These are phyloP conservation scores for Dothideomycetes sp. DNA, from an alignment of 2,329 filamentous ascomycete genomes.

Conservation along the genomic window DNA sequence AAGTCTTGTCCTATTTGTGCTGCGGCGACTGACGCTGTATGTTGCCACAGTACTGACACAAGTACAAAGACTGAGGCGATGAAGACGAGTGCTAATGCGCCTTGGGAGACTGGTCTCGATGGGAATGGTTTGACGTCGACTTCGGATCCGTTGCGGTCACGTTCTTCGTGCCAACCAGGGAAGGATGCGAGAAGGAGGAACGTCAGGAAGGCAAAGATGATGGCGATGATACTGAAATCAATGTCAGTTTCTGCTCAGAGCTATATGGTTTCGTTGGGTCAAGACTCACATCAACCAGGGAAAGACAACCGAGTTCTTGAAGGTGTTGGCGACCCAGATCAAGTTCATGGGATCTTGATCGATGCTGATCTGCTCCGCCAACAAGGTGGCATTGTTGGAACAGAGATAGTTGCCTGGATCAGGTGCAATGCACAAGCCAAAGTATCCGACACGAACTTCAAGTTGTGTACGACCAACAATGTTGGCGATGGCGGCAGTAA, in stretches of 20 bases:
- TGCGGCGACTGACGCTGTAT: conserved; percentile 92
- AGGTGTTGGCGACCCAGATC: conserved; percentile 93
- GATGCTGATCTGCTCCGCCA: conserved; percentile 79
- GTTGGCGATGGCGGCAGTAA: conserved; percentile 75
- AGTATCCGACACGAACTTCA: conserved; percentile 91
- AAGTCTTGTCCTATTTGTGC: conserved; percentile 89
- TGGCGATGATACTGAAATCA: conserved; percentile 72
- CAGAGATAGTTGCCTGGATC: conserved; percentile 88
- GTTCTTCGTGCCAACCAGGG: conserved; percentile 92
- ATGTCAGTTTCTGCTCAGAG: conserved; percentile 14
- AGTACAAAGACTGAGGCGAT: conserved; percentile 57
- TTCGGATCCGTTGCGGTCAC: conserved; percentile 68
- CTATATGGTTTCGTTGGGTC: not conserved
- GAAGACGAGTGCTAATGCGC: conserved; percentile 87
- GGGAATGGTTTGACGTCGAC: conserved; percentile 92
- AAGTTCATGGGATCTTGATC: conserved; percentile 95
- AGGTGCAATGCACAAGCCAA: conserved; percentile 91
- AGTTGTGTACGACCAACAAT: conserved; percentile 78
- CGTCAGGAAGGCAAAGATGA: conserved; percentile 93
- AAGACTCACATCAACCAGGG: conserved; percentile 77
- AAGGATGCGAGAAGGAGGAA: conserved; percentile 93
- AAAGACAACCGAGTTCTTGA: conserved; percentile 98
- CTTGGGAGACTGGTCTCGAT: conserved; percentile 81
- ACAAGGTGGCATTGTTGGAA: conserved; percentile 90
- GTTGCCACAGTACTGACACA: conserved; percentile 71